phyloP scores from a whole-genome alignment of 2,329 filamentous ascomycete species.

The Ambrosiella beaveri region DNA sequence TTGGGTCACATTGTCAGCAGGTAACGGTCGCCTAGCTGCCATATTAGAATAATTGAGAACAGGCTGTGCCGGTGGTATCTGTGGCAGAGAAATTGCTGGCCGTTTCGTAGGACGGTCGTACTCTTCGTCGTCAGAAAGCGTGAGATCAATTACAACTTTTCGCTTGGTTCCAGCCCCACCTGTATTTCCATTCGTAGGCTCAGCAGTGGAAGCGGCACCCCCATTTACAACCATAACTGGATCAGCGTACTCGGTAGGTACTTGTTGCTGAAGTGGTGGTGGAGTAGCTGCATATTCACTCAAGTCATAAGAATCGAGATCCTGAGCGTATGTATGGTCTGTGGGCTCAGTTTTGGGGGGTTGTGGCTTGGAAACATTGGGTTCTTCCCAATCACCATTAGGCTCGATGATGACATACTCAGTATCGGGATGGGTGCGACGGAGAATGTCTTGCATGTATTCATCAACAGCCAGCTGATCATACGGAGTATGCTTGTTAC shows the following conservation, averaged over 20 bases:
- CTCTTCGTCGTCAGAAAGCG: conserved; percentile 37
- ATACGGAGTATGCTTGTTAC: conserved; percentile 67
- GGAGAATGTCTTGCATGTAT: conserved; percentile 73
- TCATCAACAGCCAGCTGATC: conserved; percentile 75
- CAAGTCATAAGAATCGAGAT: conserved; percentile 1
- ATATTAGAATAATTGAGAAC: neutral
- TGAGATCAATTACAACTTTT: conserved; percentile 41
- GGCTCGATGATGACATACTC: conserved; percentile 88
- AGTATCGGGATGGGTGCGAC: conserved; percentile 48
- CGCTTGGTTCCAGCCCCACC: conserved; percentile 29
- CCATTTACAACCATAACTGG: neutral
- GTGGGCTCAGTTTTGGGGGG: conserved; percentile 22
- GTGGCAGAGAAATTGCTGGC: conserved; percentile 17
- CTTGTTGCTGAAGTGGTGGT: neutral
- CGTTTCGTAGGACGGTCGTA: conserved; percentile 34
- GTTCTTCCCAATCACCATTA: conserved; percentile 54
- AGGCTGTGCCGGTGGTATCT: neutral
- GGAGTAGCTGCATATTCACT: neutral
- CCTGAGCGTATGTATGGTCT: conserved; percentile 26
- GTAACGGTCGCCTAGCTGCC: neutral
- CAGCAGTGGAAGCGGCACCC: neutral
- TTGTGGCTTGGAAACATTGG: neutral
- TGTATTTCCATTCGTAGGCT: no score
- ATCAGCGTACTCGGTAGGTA: neutral
- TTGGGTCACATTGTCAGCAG: no score